Conservation (phyloP, 192 early-diverging fungal species). For the Backusella mclennaniae region DNA sequence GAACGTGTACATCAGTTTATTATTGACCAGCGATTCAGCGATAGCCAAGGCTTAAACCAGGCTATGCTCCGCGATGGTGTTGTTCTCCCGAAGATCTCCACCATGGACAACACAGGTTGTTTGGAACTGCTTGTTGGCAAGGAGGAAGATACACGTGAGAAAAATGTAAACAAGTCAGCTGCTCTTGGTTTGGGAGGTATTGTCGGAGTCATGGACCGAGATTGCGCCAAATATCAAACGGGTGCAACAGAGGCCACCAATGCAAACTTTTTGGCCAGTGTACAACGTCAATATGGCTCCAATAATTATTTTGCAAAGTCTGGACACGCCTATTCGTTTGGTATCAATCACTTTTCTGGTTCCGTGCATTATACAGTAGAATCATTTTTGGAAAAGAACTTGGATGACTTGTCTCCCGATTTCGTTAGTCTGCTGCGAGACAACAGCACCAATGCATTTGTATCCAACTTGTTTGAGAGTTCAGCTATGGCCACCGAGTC, state of each 20-base stretch:
- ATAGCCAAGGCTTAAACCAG: constrained; percentile 41
- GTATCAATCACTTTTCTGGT: constrained; percentile 73
- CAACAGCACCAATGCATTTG: constrained; percentile 70
- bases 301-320: constrained; percentile 43
- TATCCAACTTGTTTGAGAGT: constrained; percentile 71
- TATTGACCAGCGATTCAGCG: constrained; percentile 54
- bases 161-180: constrained; percentile 14
- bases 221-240: constrained; percentile 41
- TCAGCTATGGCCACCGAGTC: constrained; percentile 69
- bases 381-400: constrained; percentile 77
- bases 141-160: constrained; percentile 35
- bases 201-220: constrained; percentile 43
- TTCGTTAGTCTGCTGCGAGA: constrained; percentile 80
- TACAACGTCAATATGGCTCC: constrained; percentile 31
- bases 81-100: constrained; percentile 49
- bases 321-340: constrained; percentile 52
- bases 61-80: constrained; percentile 54
- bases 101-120: constrained; percentile 50
- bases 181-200: constrained; percentile 41
- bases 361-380: constrained; percentile 77
- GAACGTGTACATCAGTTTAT: constrained; percentile 67
- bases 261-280: constrained; percentile 41
- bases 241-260: constrained; percentile 49
- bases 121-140: constrained; percentile 57
- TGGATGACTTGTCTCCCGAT: constrained; percentile 71